Percentiles rank a stretch among this genome's conserved stretches.
phyloP scores from a whole-genome alignment of 257 asterid species.

The Solanum chmielewskii region DNA sequence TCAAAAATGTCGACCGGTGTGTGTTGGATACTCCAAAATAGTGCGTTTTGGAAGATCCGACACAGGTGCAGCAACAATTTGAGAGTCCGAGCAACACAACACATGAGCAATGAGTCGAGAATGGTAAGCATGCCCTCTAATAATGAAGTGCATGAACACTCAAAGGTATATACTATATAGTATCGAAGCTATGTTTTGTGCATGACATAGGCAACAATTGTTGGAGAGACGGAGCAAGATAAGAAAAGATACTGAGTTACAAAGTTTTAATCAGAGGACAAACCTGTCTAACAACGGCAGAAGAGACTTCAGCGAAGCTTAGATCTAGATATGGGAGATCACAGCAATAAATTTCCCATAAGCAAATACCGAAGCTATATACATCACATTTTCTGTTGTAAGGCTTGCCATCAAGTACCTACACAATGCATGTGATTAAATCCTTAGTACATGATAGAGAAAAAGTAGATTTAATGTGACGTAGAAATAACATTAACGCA shows the following conservation, averaged over 20 bases:
- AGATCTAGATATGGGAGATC: conserved; percentile 80
- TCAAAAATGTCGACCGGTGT: background rate
- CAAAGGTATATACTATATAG: background rate
- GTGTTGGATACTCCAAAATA: background rate
- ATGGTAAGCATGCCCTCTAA: background rate
- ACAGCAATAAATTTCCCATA: conserved; percentile 94
- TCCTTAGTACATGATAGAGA: background rate
- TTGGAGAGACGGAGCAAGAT: background rate
- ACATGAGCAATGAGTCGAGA: background rate
- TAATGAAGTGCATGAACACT: background rate
- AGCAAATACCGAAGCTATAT: conserved; percentile 83
- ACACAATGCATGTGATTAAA: background rate
- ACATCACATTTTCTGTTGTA: conserved; percentile 94
- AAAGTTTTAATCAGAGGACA: background rate
- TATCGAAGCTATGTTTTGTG: background rate
- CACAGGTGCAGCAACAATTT: background rate
- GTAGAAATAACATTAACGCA: background rate
- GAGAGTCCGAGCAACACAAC: background rate
- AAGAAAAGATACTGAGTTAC: background rate
- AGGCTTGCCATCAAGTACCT: conserved; percentile 96
- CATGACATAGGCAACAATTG: background rate
- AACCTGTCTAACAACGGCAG: conserved; percentile 91
- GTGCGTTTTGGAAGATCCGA: background rate
- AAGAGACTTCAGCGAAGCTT: conserved; percentile 89
- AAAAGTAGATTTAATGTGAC: background rate